Conservation (phyloP, 139 green algal genomes). For the Haematococcus lacustris region DNA sequence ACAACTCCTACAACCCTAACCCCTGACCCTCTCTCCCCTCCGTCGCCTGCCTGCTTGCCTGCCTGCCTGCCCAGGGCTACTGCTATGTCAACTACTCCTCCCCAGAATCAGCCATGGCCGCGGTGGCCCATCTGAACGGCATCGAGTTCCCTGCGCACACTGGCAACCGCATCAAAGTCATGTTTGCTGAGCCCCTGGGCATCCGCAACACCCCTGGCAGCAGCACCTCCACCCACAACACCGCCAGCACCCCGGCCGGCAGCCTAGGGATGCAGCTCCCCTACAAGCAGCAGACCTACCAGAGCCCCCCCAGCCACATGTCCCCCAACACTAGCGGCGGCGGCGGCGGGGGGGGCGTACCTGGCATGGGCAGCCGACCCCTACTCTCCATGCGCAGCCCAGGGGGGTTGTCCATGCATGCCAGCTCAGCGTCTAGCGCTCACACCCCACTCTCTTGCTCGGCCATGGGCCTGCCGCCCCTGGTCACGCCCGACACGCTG, state of each 20-base stretch:
- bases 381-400: background rate
- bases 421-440: background rate
- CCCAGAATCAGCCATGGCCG: slow-evolving; percentile 53
- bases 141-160: slow-evolving; percentile 72
- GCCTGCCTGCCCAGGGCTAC: slow-evolving; percentile 80
- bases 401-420: background rate
- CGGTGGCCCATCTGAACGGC: slow-evolving; percentile 71
- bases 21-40: too few species aligned
- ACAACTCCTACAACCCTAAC: too few species aligned
- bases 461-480: background rate
- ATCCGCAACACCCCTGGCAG: slow-evolving; percentile 1
- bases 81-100: slow-evolving; percentile 83
- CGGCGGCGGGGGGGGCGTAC: background rate
- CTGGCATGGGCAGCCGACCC: background rate
- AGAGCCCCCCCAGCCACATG: background rate
- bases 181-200: slow-evolving; percentile 45
- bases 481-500: background rate
- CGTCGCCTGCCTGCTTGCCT: too few species aligned
- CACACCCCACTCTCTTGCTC: background rate
- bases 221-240: background rate
- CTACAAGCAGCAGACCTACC: too few species aligned
- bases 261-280: background rate
- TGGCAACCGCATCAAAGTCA: slow-evolving; percentile 72
- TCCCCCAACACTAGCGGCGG: background rate
- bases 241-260: background rate